Evolutionary conservation across 2,329 filamentous ascomycete genomes (phyloP), one percentile per base, ranked within the genome.

Genomic region (Cordyceps pruinosa): DNA sequence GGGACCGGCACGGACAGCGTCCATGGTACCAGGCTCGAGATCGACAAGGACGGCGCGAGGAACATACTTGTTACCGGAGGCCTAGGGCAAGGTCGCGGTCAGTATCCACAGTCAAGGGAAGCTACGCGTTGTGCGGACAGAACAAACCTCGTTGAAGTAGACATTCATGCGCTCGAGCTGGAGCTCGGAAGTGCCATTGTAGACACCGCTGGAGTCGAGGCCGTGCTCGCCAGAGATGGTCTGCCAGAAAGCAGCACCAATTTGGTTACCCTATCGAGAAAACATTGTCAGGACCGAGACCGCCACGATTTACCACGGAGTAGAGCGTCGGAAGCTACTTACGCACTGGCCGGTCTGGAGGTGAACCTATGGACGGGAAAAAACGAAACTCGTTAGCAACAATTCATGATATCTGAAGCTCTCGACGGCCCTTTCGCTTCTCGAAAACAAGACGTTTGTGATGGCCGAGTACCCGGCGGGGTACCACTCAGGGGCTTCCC

Each of bases 131-230:
- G 28, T 23, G 25, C 23, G n/a, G 53, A 44, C 17, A 26, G 32
- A 41, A 67, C 74, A 59, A 72, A 81, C 79, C 77, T 83, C 79
- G 71, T 96, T 92, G 88, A 97, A 97, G 86, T 97, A 97, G 77
- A 97, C 93, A 77, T 92, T 99, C 92, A 99, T 96, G 72, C 94
- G 92, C 89, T 99, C 94, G 68, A 97, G 87, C 85, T 99, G 94
- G 75, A 97, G 91, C 78, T 97, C 94, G 45, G 93, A 97, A 68
- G 90, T 92, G 74, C 94, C 94, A 77, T 95, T 95, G 87, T 97
- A 97, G 88, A 97, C 88, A 79, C 93, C 93, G 77, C 90, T 90
- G 80, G 89, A 90, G 80, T 99, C 94, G 73, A 99, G 91, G 72
- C 94, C 94, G 77, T 99, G 94, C 84, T 91, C 88, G 77, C 87